Base-by-base conservation (phyloP, 257 asterid genomes). In the Hygrophila difformis region DNA sequence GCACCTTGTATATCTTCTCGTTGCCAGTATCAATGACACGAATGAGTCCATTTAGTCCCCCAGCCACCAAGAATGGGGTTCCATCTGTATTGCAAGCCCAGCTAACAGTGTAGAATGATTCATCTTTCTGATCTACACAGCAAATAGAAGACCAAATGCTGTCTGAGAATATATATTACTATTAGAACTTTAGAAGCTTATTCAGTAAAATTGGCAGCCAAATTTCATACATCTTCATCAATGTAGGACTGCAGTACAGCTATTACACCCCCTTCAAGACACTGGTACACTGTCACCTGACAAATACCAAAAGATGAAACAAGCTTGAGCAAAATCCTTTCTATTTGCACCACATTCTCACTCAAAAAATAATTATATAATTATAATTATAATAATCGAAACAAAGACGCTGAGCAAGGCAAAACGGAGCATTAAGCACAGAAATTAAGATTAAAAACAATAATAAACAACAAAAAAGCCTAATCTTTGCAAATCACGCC, bases 191-290 rank as follows among this genome's bases (percentile, higher is more conserved):
- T n/a, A n/a, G n/a, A n/a, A n/a, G 44, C 29, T 38, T 31, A 5
- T 17, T 37, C 20, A 44, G 21, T 14, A 5, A 9, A 29, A 41
- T 8, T 24, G 31, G 46, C 45, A 49, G 60, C 15, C 29, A 47
- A 51, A 48, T 53, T 52, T 35, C 82, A 68, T 63, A 89, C 98
- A 68, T 89, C 96, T 51, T 89, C 98, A 59, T 85, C 98, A 53
- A 89, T 86, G 72, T 89, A 89, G 63, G 98, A 85, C 67, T 85
- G 98, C 49, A 89, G 73, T 7, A 89, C 96, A 53, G 93, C 98
- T 69, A 89, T 89, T 31, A 89, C 84, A 48, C 98, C 94, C 35
- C 81, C 91, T 55, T 79, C 88, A 31, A 85, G 68, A 67, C 96
- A 89, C 51, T 76, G 93, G 63, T 85, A 89, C 4, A 89, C 98